Percentiles rank a stretch among this genome's conserved stretches.
Conservation (phyloP, 345 rosid genomes). For the Microcos paniculata region DNA sequence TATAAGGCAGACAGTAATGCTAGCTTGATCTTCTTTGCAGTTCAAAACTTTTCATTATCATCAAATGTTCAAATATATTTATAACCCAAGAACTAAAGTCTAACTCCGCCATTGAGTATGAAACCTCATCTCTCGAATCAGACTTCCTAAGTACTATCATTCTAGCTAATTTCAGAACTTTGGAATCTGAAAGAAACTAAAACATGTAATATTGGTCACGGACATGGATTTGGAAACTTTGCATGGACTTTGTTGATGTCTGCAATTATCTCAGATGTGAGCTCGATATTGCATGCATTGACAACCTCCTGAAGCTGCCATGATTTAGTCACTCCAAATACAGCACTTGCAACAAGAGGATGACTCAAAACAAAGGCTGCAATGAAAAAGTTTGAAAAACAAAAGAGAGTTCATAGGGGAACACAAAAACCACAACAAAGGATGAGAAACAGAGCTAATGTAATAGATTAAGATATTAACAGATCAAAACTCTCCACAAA, state of each 20-base stretch:
- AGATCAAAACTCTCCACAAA: background rate
- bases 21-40: background rate
- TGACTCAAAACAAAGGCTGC: slow-evolving; percentile 51
- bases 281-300: slow-evolving; percentile 36
- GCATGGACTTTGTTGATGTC: slow-evolving; percentile 44
- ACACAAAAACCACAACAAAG: background rate
- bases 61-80: too few relatives aligned
- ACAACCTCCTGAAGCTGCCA: slow-evolving; percentile 53
- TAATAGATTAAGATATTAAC: background rate
- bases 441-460: background rate
- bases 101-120: background rate
- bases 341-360: slow-evolving; percentile 51
- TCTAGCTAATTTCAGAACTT: background rate
- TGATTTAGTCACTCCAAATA: slow-evolving; percentile 49
- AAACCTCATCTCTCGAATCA: background rate
- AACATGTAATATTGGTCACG: slow-evolving; percentile 25
- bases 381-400: background rate
- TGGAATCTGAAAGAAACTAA: background rate
- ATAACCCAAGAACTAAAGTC: background rate
- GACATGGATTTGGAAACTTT: slow-evolving; percentile 54
- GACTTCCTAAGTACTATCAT: background rate
- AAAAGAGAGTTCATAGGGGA: background rate
- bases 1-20: background rate
- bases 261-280: slow-evolving; percentile 35
- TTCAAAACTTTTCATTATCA: too few relatives aligned